A percentile compares a stretch with the other conserved stretches of the same genome.
These are phyloP conservation scores for Lepidium sativum DNA, from an alignment of 345 rosid species.

Conservation along the genomic window DNA sequence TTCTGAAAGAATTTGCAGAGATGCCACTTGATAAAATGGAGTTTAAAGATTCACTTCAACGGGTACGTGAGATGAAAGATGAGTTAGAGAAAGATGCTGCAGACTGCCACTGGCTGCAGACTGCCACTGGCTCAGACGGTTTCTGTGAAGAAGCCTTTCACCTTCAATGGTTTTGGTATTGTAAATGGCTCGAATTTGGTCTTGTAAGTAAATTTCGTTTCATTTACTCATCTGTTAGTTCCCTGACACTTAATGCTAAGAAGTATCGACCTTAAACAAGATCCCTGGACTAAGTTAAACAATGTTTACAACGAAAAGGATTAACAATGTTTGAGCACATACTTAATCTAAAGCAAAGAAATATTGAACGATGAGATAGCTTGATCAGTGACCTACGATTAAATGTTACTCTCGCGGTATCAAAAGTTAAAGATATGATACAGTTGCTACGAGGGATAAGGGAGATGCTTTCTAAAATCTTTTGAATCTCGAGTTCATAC, in stretches of 20 bases:
- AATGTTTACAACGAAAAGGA: neutral
- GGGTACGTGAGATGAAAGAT: slow-evolving; percentile 45
- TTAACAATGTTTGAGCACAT: neutral
- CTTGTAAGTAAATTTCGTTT: neutral
- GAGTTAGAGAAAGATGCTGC: slow-evolving; percentile 66
- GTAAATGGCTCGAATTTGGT: neutral
- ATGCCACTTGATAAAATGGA: slow-evolving; percentile 82
- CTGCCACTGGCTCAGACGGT: slow-evolving; percentile 73
- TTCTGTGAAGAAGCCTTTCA: slow-evolving; percentile 31
- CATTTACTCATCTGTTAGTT: neutral
- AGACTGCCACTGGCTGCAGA: slow-evolving; percentile 57
- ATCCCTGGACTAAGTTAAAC: neutral
- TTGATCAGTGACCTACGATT: neutral
- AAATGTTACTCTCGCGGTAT: neutral
- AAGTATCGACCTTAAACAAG: neutral
- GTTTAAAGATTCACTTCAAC: slow-evolving; percentile 55
- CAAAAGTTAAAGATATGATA: slow-evolving; percentile 1
- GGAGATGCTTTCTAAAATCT: slow-evolving; percentile 4
- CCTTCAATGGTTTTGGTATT: neutral
- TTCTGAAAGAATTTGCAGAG: slow-evolving; percentile 73
- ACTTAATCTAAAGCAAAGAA: neutral
- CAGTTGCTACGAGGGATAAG: slow-evolving; percentile 9
- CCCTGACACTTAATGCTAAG: neutral
- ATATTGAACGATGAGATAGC: neutral
- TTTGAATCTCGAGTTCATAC: slow-evolving; percentile 31